phyloP scores from a whole-genome alignment of 2,329 filamentous ascomycete species.

The Mollisiaceae sp. region DNA sequence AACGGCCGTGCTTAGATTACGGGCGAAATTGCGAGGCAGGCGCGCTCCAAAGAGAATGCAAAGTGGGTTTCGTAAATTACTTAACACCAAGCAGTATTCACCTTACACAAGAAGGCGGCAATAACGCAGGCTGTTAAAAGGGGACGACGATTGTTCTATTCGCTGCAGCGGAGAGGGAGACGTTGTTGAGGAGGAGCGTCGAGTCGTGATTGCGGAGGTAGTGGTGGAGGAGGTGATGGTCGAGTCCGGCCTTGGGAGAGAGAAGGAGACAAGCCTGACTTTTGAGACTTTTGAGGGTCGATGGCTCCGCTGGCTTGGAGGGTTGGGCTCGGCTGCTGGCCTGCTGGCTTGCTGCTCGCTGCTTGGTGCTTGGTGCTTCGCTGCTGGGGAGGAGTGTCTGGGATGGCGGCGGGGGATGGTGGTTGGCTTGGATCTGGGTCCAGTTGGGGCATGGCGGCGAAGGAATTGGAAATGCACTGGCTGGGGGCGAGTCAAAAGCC shows the following conservation, averaged over 20 bases:
- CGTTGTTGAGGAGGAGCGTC: neutral
- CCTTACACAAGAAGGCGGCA: neutral
- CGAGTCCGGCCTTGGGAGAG: conserved; percentile 7
- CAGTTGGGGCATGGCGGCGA: neutral
- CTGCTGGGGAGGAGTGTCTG: neutral
- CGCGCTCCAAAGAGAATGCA: conserved; percentile 19
- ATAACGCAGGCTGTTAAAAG: neutral
- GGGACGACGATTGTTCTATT: conserved; percentile 8
- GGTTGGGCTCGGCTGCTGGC: neutral
- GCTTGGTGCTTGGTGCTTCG: neutral
- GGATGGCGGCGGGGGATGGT: conserved; percentile 2
- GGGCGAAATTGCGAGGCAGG: conserved; percentile 18
- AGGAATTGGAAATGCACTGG: neutral
- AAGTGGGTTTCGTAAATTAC: conserved; percentile 20
- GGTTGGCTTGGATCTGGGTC: neutral
- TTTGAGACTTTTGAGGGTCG: neutral
- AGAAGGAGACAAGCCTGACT: neutral
- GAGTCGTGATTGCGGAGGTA: conserved; percentile 4
- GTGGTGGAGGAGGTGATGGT: neutral
- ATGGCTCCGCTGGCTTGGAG: neutral
- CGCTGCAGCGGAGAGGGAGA: neutral
- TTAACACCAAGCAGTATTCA: conserved; percentile 16
- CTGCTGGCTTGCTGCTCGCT: neutral
- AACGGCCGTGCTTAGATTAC: conserved; percentile 7
- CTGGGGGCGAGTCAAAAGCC: neutral